Percentiles rank a stretch among this genome's conserved stretches.
Conservation (phyloP, 768 basidiomycete genomes). For the Kwoniella sp. region DNA sequence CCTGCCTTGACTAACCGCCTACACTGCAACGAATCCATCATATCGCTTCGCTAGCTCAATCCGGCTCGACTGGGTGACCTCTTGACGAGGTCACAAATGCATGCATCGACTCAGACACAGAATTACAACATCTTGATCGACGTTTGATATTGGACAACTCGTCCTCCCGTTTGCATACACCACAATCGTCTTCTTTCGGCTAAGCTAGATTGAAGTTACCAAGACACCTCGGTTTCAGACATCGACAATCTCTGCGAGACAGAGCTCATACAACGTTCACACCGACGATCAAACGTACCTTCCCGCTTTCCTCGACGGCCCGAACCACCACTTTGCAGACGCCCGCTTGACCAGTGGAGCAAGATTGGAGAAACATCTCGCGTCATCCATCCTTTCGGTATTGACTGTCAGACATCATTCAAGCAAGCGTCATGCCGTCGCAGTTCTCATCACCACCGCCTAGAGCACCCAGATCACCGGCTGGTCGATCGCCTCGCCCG, state of each 20-base stretch:
- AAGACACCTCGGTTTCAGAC: not conserved
- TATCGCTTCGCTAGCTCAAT: not conserved
- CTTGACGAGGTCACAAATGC: not conserved
- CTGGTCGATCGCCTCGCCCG: constrained; percentile 1
- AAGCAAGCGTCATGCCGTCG: constrained; percentile 19
- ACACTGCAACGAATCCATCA: not conserved
- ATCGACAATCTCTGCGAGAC: not conserved
- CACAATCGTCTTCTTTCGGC: not conserved
- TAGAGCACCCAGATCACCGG: constrained; percentile 17
- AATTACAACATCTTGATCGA: not conserved
- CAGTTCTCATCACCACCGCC: constrained; percentile 21
- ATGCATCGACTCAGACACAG: too few species aligned
- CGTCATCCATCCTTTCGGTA: not conserved
- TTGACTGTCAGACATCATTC: too few species aligned
- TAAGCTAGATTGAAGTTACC: not conserved
- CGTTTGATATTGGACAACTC: too few species aligned
- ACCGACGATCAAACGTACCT: not conserved
- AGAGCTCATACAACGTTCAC: not conserved
- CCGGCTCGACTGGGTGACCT: not conserved
- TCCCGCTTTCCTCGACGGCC: too few species aligned
- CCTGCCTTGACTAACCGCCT: not conserved
- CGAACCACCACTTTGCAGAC: too few species aligned
- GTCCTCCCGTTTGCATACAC: too few species aligned
- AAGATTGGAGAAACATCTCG: not conserved
- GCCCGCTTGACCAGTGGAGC: too few species aligned